phyloP scores from a whole-genome alignment of 306 rosid genomes.

The Gastrolobium villosum region DNA sequence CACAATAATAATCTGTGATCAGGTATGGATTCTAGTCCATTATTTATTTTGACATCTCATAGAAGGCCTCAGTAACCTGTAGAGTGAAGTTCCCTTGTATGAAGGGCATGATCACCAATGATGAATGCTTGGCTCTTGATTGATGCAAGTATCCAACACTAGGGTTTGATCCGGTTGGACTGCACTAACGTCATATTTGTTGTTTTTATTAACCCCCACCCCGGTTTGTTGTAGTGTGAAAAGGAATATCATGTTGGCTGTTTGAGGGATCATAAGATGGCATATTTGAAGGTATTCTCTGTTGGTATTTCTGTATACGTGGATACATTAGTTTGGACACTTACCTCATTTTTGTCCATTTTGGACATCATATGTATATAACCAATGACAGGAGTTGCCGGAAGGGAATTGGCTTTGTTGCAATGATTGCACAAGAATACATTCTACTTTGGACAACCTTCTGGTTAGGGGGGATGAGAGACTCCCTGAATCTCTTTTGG shows the following conservation, averaged over 20 bases:
- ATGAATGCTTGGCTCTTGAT: conserved; percentile 27
- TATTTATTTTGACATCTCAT: conserved; percentile 35
- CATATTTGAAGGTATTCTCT: conserved; percentile 80
- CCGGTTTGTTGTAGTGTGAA: conserved; percentile 76
- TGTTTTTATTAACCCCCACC: conserved; percentile 4
- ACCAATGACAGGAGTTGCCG: conserved; percentile 85
- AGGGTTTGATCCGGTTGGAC: conserved; percentile 31
- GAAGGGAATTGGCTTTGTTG: conserved; percentile 97
- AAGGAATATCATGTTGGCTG: conserved; percentile 99
- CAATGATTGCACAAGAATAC: conserved; percentile 79
- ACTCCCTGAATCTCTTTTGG: conserved; percentile 80
- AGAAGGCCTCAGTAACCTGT: conserved; percentile 27
- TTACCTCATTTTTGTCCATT: conserved; percentile 13
- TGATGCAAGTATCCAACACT: conserved; percentile 35
- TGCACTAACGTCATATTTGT: conserved; percentile 16
- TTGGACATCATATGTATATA: conserved; percentile 37
- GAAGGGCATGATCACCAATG: conserved; percentile 33
- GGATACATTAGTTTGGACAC: conserved; percentile 33
- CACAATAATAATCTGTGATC: conserved; percentile 97
- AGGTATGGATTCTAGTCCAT: conserved; percentile 60
- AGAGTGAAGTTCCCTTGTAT: conserved; percentile 37
- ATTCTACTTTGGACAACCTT: conserved; percentile 76
- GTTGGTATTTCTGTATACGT: conserved; percentile 40
- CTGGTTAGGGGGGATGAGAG: conserved; percentile 75
- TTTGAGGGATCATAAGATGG: conserved; percentile 96